phyloP scores from a whole-genome alignment of 1,284 basidiomycete genomes.

The Pulveroboletus sp. region DNA sequence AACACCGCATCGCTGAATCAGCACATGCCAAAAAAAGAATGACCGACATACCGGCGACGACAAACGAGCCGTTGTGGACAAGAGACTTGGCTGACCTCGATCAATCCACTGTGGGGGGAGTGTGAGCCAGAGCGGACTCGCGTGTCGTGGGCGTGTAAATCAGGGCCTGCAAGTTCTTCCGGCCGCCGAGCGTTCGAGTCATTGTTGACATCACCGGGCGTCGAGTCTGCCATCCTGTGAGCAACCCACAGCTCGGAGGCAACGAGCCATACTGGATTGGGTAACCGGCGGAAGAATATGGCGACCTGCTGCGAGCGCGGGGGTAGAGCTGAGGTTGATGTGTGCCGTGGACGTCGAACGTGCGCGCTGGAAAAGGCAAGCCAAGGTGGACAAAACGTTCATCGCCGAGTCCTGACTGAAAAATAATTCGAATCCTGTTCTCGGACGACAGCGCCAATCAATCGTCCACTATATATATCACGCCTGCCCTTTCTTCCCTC shows the following conservation, averaged over 20 bases:
- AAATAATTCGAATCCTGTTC: too few species aligned
- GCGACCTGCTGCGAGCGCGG: too few species aligned
- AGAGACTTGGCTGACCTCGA: too few species aligned
- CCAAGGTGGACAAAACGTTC: conserved; percentile 11
- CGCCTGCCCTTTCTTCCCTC: not conserved
- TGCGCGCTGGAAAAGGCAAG: conserved; percentile 22
- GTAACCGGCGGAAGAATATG: too few species aligned
- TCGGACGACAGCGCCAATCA: too few species aligned
- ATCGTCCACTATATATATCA: conserved; percentile 24
- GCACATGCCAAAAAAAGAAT: conserved; percentile 8
- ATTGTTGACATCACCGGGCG: not conserved
- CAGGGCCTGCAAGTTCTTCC: not conserved
- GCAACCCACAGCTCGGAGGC: not conserved
- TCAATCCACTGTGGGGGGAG: too few species aligned
- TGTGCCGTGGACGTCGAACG: conserved; percentile 18
- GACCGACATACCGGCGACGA: not conserved
- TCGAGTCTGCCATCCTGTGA: not conserved
- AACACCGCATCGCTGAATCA: conserved; percentile 21
- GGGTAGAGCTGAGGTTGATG: too few species aligned
- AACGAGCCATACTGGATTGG: too few species aligned
- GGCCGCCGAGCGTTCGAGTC: not conserved
- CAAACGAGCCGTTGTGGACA: too few species aligned
- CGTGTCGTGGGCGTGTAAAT: not conserved
- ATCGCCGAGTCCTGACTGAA: too few species aligned
- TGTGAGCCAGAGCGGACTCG: too few species aligned